phyloP scores from a whole-genome alignment of 1,284 basidiomycete genomes.

The Austroboletus rostrupii region DNA sequence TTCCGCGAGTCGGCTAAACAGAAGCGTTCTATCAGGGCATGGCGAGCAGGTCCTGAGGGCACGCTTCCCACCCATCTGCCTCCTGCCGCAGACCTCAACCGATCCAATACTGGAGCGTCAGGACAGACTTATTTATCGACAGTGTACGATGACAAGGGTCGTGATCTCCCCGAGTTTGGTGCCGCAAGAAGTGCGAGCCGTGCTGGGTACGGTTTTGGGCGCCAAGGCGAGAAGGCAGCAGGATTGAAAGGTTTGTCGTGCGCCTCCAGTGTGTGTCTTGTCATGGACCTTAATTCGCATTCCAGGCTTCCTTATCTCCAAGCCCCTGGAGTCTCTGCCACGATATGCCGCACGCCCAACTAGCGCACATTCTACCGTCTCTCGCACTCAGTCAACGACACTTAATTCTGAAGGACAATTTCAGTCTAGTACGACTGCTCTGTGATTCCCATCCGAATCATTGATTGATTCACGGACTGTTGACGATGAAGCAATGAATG shows the following conservation, averaged over 20 bases:
- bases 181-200: conserved; percentile 29
- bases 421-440: conserved; percentile 27
- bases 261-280: not conserved
- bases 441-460: conserved; percentile 22
- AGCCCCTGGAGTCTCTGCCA: conserved; percentile 53
- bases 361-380: conserved; percentile 18
- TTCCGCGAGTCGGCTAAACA: conserved; percentile 62
- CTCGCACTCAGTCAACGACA: conserved; percentile 22
- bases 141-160: conserved; percentile 33
- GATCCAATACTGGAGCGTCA: conserved; percentile 26
- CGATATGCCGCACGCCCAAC: conserved; percentile 42
- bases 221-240: conserved; percentile 74
- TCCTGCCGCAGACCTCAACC: conserved; percentile 28
- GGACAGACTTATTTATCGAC: conserved; percentile 36
- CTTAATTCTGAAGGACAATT: conserved; percentile 23
- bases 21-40: conserved; percentile 58
- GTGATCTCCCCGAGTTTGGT: conserved; percentile 29
- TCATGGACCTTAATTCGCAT: conserved; percentile 4
- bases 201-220: conserved; percentile 59
- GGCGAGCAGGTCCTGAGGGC: conserved; percentile 53
- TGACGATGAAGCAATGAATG: conserved; percentile 18
- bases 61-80: conserved; percentile 47
- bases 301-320: conserved; percentile 48
- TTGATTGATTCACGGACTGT: conserved; percentile 19
- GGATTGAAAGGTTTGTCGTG: conserved; percentile 47